Conservation (phyloP, 2,329 filamentous ascomycete genomes). For the Xylariaceae sp. region DNA sequence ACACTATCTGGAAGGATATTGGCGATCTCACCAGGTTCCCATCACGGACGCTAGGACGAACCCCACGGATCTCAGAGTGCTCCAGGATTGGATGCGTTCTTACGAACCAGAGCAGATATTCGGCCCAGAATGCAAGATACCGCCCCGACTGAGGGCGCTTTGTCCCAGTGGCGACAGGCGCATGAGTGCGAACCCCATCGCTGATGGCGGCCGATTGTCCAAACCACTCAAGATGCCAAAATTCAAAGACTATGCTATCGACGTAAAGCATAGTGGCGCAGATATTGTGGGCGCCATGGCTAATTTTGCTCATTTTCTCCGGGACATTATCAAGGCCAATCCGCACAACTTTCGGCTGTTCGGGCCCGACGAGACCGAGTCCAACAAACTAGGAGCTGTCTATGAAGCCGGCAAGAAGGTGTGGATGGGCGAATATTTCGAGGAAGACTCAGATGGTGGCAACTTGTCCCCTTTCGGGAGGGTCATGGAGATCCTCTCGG, state of each 20-base stretch:
- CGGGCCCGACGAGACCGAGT: slow-evolving; percentile 75
- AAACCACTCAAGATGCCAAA: slow-evolving; percentile 64
- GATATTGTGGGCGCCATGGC: slow-evolving; percentile 58
- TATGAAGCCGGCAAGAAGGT: slow-evolving; percentile 73
- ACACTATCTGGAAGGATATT: slow-evolving; percentile 70
- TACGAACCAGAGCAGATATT: slow-evolving; percentile 72
- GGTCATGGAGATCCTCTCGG: slow-evolving; percentile 80
- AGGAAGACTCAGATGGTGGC: slow-evolving; percentile 68
- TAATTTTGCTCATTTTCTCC: slow-evolving; percentile 62
- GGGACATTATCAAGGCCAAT: slow-evolving; percentile 62
- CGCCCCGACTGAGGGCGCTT: slow-evolving; percentile 56
- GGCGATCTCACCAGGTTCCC: slow-evolving; percentile 72
- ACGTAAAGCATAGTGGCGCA: slow-evolving; percentile 55
- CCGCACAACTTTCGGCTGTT: slow-evolving; percentile 66
- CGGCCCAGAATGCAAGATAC: slow-evolving; percentile 56
- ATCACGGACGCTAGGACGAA: slow-evolving; percentile 65
- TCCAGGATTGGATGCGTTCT: slow-evolving; percentile 72
- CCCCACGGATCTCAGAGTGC: slow-evolving; percentile 56
- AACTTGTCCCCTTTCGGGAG: slow-evolving; percentile 63
- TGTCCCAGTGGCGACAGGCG: slow-evolving; percentile 60
- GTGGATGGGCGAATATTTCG: slow-evolving; percentile 73
- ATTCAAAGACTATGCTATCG: slow-evolving; percentile 61
- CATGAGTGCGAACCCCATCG: slow-evolving; percentile 73
- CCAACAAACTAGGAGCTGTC: slow-evolving; percentile 68
- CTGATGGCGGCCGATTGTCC: slow-evolving; percentile 63